These are phyloP conservation scores for Ustilago hordei DNA, from an alignment of 1,284 basidiomycete species.

Conservation along the genomic window DNA sequence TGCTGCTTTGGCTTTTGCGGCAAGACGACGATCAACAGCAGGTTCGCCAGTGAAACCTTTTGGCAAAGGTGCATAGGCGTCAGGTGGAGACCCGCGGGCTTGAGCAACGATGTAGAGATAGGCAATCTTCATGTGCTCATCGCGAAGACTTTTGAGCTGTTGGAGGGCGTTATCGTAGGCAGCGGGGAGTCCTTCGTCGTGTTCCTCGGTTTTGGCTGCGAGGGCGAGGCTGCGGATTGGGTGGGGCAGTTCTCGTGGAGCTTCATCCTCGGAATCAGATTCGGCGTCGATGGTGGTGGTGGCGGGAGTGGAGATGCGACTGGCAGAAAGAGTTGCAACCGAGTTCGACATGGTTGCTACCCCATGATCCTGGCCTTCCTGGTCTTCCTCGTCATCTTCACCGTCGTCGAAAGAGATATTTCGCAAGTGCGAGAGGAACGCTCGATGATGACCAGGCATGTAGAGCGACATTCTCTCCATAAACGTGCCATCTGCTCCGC, in stretches of 20 bases:
- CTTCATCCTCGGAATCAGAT: not conserved
- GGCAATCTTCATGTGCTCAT: slow-evolving; percentile 88
- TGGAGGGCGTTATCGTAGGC: slow-evolving; percentile 79
- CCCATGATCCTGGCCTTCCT: not conserved
- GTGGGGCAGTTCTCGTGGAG: slow-evolving; percentile 27
- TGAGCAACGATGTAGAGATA: slow-evolving; percentile 76
- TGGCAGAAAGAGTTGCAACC: slow-evolving; percentile 3
- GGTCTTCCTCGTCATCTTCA: slow-evolving; percentile 18
- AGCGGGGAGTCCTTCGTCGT: slow-evolving; percentile 48
- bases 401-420: slow-evolving; percentile 49
- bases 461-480: slow-evolving; percentile 64
- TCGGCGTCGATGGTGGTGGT: slow-evolving; percentile 1
- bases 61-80: slow-evolving; percentile 52
- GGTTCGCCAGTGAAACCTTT: slow-evolving; percentile 47
- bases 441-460: slow-evolving; percentile 75
- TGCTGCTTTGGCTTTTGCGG: slow-evolving; percentile 25
- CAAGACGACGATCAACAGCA: slow-evolving; percentile 18
- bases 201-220: slow-evolving; percentile 32
- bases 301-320: not conserved
- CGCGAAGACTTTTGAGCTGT: slow-evolving; percentile 83
- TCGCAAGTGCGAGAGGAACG: slow-evolving; percentile 84
- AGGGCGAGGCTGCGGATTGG: slow-evolving; percentile 61
- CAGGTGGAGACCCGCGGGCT: slow-evolving; percentile 53
- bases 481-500: slow-evolving; percentile 58
- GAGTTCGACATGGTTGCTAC: not conserved